Evolutionary conservation across 495 filamentous ascomycete genomes (phyloP).

Genomic region (Neurospora tetrasperma): DNA sequence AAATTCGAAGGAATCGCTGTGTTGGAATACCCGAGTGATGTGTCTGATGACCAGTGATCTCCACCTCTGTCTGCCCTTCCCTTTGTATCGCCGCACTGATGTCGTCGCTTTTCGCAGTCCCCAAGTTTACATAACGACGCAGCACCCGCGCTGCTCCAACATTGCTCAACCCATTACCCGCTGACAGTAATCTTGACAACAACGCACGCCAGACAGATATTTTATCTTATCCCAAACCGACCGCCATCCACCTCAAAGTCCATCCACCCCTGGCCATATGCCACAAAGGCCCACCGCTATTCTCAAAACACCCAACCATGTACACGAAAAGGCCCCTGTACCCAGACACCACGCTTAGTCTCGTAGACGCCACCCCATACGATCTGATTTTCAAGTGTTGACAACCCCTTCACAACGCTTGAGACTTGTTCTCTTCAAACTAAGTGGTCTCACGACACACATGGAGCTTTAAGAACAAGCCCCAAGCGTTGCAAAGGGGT

Average conservation of each 20-base stretch:
- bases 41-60: not conserved
- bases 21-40: not conserved
- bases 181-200: not conserved
- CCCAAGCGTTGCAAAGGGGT: not conserved
- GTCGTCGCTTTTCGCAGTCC: not conserved
- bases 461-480: not conserved
- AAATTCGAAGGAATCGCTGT: not conserved
- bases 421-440: not conserved
- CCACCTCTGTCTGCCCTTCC: not conserved
- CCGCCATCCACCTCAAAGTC: not conserved
- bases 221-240: not conserved
- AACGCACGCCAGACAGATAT: not conserved
- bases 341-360: not conserved
- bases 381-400: not conserved
- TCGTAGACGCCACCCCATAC: not conserved
- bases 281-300: not conserved
- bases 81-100: not conserved
- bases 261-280: no score
- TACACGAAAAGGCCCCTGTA: not conserved
- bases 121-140: not conserved
- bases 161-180: no score
- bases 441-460: not conserved
- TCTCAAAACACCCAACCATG: not conserved
- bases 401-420: not conserved
- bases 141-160: not conserved